Base-by-base conservation (phyloP, 345 rosid species). In the Hibiscus syriacus region DNA sequence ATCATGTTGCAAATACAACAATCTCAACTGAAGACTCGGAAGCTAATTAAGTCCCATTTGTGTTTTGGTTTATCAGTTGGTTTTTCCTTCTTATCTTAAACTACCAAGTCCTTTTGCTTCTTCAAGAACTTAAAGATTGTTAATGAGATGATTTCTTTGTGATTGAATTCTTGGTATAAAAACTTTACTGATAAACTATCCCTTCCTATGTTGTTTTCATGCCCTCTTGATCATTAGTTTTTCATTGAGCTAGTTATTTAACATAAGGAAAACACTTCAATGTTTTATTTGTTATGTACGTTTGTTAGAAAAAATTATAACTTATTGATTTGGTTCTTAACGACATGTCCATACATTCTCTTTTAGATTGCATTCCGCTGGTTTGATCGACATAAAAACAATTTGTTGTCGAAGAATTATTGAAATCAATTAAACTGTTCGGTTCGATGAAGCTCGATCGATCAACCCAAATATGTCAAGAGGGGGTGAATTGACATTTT, bases 401-500 rank as follows among this genome's bases (percentile, higher is more conserved):
- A 32, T 10, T 68, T 55, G 25, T 58, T 10, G 25, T 68, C 45
- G 67, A 67, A 76, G 60, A 50, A 57, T 63, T 62, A 13, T 66
- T 64, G 60, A n/a, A 57, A 70, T 71, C 72, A 78, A 79, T 84
- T 83, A 77, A 68, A 76, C 73, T n/a, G n/a, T n/a, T n/a, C n/a
- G n/a, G n/a, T n/a, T n/a, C n/a, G n/a, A n/a, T n/a, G n/a, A n/a
- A n/a, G n/a, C n/a, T n/a, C n/a, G n/a, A n/a, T n/a, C n/a, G n/a
- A n/a, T n/a, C n/a, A n/a, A n/a, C n/a, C n/a, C n/a, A n/a, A n/a
- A n/a, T n/a, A n/a, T n/a, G n/a, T n/a, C n/a, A n/a, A n/a, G n/a
- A n/a, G n/a, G n/a, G n/a, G n/a, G n/a, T n/a, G n/a, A n/a, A n/a
- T n/a, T n/a, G n/a, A n/a, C n/a, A n/a, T n/a, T n/a, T n/a, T n/a